Base-by-base conservation (phyloP, 352 stramenopile genomes). In the Phytophthora megakarya region DNA sequence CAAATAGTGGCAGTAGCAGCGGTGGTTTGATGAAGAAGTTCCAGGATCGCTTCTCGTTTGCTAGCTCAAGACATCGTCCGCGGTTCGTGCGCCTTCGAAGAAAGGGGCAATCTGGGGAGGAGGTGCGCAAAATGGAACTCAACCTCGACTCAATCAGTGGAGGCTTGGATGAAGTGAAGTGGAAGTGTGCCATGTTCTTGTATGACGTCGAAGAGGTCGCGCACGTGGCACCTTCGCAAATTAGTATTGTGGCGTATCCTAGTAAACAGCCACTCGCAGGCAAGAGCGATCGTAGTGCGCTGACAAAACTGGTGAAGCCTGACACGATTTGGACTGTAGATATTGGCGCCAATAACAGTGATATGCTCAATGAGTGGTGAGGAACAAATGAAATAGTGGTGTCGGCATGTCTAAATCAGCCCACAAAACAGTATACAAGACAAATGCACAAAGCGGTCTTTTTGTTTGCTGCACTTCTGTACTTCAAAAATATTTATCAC, bases 131-230 rank as follows among this genome's bases (percentile, higher is more conserved):
- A 54, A 90, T 95, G 78, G 86, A 95, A 53, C 58, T 93, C 18
- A 81, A 92, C 49, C 72, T 95, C 70, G 86, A 95, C 43, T 73
- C 76, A 25, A 95, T 95, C 68, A 93, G 70, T 53, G 86, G 86
- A 35, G 86, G 86, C 8, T 73, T 95, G 19, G 86, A 95, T 62
- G 79, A 95, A 71, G 81, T 93, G 28, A 95, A 95, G 64, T 95
- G 86, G 86, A 90, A 90, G 47, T 95, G 86, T 35, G 86, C 86
- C 10, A 71, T 89, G 43, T 95, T 92, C 53, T 44, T 95, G 37
- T 95, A 92, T 54, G 86, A 95, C 38, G 73, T 87, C 11, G 86
- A 95, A 23, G 86, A 93, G 62, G 86, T 95, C 15, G 65, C 86
- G 1, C 81, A 89, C 26, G 73, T 93, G 5, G 86, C 86, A 4